Conservation (phyloP, 2,329 filamentous ascomycete species). For the Colletotrichum sp. region DNA sequence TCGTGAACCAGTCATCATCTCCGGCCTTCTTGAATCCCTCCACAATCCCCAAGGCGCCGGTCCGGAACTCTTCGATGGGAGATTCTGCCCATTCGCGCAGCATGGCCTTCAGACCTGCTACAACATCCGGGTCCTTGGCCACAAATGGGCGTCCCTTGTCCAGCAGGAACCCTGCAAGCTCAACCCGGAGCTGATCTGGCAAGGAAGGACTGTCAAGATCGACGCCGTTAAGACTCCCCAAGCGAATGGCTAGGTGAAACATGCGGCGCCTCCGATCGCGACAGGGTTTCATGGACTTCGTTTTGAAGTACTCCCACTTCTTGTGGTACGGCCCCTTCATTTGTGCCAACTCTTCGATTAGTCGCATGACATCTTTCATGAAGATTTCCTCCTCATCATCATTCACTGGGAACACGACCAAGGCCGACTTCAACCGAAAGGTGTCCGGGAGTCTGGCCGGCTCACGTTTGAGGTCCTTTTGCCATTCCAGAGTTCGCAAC, state of each 20-base stretch:
- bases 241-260: neutral
- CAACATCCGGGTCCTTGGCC: neutral
- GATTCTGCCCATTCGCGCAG: neutral
- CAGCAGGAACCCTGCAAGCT: neutral
- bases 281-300: neutral
- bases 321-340: neutral
- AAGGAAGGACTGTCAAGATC: neutral
- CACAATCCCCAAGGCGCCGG: neutral
- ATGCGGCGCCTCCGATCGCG: neutral
- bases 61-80: neutral
- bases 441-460: neutral
- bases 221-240: neutral
- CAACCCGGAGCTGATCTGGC: neutral
- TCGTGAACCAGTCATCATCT: neutral
- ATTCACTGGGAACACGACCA: neutral
- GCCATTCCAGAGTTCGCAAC: neutral
- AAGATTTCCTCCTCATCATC: neutral
- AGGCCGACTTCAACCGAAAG: neutral
- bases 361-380: neutral
- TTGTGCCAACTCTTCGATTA: neutral
- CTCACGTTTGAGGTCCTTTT: neutral
- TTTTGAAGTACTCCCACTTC: neutral
- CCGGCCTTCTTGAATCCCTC: neutral
- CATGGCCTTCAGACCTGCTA: neutral
- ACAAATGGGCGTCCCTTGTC: neutral